Evolutionary conservation across 306 rosid genomes (phyloP).

Genomic region (Clitoria ternatea): DNA sequence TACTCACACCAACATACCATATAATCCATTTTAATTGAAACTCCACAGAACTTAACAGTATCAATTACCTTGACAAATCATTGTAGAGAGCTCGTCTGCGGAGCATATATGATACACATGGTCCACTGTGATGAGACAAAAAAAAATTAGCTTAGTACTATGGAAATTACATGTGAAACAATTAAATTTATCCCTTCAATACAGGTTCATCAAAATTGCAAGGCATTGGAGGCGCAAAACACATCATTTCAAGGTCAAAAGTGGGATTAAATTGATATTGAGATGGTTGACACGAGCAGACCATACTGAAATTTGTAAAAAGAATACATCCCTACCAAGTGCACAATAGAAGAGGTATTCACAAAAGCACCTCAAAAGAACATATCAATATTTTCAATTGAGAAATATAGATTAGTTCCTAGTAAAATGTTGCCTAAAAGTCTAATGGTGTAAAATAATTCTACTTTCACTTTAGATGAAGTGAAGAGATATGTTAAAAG

Average conservation of each 20-base stretch:
- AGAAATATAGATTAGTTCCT: no score
- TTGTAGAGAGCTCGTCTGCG: constrained; percentile 80
- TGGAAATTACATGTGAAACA: neutral
- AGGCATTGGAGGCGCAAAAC: neutral
- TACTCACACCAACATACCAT: neutral
- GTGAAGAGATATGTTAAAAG: no score
- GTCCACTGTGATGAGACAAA: constrained; percentile 47
- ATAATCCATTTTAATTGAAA: neutral
- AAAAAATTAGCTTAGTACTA: neutral
- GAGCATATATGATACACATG: constrained; percentile 78
- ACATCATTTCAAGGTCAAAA: neutral
- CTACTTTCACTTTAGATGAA: no score
- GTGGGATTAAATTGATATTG: neutral
- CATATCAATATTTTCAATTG: no score
- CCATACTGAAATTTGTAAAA: neutral
- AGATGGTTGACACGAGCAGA: neutral
- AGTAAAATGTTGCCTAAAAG: no score
- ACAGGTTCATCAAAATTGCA: neutral
- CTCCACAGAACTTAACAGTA: neutral
- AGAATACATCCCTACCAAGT: neutral
- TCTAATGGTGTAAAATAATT: no score
- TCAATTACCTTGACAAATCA: constrained; percentile 77
- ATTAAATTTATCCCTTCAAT: neutral
- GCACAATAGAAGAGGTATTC: no score
- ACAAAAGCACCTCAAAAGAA: no score